Conservation (phyloP, 495 filamentous ascomycete genomes). For the Tuber brumale region DNA sequence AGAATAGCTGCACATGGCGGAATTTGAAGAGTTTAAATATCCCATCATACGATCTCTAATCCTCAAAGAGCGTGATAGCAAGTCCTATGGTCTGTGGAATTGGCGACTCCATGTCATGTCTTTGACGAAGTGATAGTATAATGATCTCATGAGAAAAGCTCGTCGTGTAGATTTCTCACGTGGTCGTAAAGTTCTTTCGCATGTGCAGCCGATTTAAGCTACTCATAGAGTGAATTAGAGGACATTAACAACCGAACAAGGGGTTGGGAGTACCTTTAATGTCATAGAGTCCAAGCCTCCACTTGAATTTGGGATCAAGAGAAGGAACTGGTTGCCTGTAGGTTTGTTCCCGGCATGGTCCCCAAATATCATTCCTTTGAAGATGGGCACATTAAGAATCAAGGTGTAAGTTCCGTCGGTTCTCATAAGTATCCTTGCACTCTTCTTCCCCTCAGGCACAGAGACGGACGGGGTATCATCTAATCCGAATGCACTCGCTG, state of each 20-base stretch:
- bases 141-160: slow-evolving; percentile 28
- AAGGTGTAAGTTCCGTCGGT: slow-evolving; percentile 61
- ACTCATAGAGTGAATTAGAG: slow-evolving; percentile 23
- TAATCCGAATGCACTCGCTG: slow-evolving; percentile 7
- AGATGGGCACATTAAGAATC: slow-evolving; percentile 60
- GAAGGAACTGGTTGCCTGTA: slow-evolving; percentile 46
- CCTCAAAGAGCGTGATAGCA: neutral
- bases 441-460: slow-evolving; percentile 41
- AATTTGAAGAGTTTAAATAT: neutral
- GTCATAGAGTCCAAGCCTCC: neutral
- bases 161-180: slow-evolving; percentile 34
- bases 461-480: slow-evolving; percentile 19
- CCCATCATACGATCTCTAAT: neutral
- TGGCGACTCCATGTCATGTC: neutral
- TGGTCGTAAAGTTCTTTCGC: slow-evolving; percentile 39
- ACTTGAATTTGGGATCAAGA: slow-evolving; percentile 42
- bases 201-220: slow-evolving; percentile 43
- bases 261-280: neutral
- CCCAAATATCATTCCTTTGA: slow-evolving; percentile 55
- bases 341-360: slow-evolving; percentile 41
- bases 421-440: slow-evolving; percentile 60
- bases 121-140: neutral
- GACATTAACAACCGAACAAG: neutral
- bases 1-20: neutral
- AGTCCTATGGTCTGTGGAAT: neutral